These are phyloP conservation scores for Heracleum sosnowskyi DNA, from an alignment of 129 eudicot genomes.

Conservation along the genomic window DNA sequence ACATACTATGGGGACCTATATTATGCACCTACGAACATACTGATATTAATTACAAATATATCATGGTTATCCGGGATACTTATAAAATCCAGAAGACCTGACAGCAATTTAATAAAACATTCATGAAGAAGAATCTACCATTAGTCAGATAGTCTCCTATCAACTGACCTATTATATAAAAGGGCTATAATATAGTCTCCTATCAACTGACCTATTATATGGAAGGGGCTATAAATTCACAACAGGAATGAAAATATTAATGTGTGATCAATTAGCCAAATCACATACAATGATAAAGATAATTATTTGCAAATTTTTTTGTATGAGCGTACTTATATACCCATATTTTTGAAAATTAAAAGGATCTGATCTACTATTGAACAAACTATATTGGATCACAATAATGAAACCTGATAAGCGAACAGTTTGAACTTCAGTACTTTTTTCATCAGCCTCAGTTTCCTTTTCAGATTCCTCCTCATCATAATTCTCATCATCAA, in stretches of 20 bases:
- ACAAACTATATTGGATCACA: conserved; percentile 4
- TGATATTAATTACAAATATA: not conserved
- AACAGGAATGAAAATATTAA: not conserved
- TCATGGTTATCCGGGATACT: not conserved
- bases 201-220: not conserved
- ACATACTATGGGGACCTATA: not conserved
- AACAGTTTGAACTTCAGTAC: conserved; percentile 27
- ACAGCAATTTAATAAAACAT: not conserved
- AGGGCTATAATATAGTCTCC: not conserved
- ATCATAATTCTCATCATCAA: conserved; percentile 94
- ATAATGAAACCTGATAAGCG: conserved; percentile 41
- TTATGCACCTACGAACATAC: not conserved
- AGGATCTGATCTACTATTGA: conserved; percentile 1
- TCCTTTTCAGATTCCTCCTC: conserved; percentile 59
- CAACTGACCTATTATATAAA: not conserved
- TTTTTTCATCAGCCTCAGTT: conserved; percentile 31
- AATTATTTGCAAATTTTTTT: not conserved
- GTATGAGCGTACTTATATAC: not conserved
- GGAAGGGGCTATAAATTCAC: not conserved
- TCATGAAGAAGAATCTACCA: not conserved
- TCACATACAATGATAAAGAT: not conserved
- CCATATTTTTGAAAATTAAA: not conserved
- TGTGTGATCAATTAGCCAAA: not conserved
- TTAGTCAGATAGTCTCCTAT: not conserved
- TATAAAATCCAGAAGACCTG: not conserved